These are phyloP conservation scores for Huntiella omanensis DNA, from an alignment of 2,329 filamentous ascomycete species.

Conservation along the genomic window DNA sequence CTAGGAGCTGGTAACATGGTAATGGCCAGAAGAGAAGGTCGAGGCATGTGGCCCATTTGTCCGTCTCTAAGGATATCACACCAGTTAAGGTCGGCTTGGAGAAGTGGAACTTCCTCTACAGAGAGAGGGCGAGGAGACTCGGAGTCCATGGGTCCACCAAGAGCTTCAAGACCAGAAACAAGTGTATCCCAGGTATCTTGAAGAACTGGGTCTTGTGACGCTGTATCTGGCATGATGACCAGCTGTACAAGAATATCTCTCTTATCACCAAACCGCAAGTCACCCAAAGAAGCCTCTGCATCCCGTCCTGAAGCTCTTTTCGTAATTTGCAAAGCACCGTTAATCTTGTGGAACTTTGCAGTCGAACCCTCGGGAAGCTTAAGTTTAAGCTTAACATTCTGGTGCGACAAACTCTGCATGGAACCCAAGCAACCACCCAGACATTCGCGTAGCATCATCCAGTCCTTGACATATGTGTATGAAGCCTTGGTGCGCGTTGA, in stretches of 20 bases:
- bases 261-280: conserved; percentile 91
- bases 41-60: conserved; percentile 63
- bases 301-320: conserved; percentile 90
- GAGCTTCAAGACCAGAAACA: conserved; percentile 81
- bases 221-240: conserved; percentile 72
- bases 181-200: conserved; percentile 96
- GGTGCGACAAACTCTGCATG: conserved; percentile 87
- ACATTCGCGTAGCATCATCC: conserved; percentile 99
- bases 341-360: conserved; percentile 97
- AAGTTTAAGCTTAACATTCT: conserved; percentile 91
- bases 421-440: conserved; percentile 82
- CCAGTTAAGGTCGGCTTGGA: conserved; percentile 87
- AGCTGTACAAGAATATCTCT: conserved; percentile 83
- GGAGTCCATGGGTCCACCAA: conserved; percentile 70
- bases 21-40: conserved; percentile 81
- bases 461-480: conserved; percentile 97
- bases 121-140: conserved; percentile 70
- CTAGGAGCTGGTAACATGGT: conserved; percentile 68
- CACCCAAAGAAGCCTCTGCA: conserved; percentile 79
- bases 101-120: conserved; percentile 83
- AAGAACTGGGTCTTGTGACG: conserved; percentile 64
- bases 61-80: conserved; percentile 86
- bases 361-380: conserved; percentile 89
- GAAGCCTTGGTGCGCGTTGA: conserved; percentile 91
- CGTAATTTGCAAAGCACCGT: conserved; percentile 84